Conservation (phyloP, 257 asterid species). For the Echium plantagineum region DNA sequence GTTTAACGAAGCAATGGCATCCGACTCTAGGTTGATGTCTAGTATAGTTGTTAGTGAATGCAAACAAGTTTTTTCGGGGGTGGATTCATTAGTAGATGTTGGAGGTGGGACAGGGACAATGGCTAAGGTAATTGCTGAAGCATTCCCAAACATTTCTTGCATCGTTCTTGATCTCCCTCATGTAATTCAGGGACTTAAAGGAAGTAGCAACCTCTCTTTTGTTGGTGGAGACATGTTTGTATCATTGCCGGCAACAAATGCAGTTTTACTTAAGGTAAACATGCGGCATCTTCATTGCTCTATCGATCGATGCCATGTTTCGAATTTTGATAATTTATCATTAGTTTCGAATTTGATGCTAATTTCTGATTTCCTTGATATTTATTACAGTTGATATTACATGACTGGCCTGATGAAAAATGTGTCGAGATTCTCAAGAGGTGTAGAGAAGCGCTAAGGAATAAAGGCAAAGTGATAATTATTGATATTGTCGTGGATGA, state of each 20-base stretch:
- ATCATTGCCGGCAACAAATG: conserved; percentile 12
- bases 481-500: conserved; percentile 6
- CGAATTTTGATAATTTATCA: no score
- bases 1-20: conserved; percentile 25
- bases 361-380: background rate
- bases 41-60: conserved; percentile 9
- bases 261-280: conserved; percentile 13
- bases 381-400: conserved; percentile 8
- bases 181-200: conserved; percentile 7
- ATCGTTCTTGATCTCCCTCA: conserved; percentile 19
- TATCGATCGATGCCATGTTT: no score
- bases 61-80: conserved; percentile 17
- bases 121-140: conserved; percentile 10
- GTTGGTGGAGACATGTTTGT: conserved; percentile 19
- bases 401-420: conserved; percentile 1
- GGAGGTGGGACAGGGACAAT: conserved; percentile 22
- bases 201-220: conserved; percentile 4
- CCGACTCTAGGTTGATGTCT: conserved; percentile 16
- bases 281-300: no score
- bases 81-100: conserved; percentile 20
- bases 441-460: conserved; percentile 11
- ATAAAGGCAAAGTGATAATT: conserved; percentile 17
- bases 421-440: conserved; percentile 1
- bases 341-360: no score
- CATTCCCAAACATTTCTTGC: conserved; percentile 11